Conservation (phyloP, 495 filamentous ascomycete species). For the Aspergillus egyptiacus region DNA sequence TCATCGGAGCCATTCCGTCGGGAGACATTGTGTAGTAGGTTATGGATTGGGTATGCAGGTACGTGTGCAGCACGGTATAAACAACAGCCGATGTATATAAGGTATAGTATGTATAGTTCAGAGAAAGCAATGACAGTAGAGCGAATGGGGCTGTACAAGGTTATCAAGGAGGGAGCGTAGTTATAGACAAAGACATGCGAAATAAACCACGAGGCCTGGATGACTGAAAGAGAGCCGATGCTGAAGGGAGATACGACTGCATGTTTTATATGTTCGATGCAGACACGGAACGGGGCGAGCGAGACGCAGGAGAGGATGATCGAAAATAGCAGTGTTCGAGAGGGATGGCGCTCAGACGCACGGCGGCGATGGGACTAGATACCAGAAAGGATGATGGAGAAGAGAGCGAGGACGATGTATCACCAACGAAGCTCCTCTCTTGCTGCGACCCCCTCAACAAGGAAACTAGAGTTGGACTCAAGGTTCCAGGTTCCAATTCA, state of each 20-base stretch:
- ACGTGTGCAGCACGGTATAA: conserved; percentile 1
- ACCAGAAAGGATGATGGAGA: too few relatives aligned
- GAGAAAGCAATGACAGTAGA: neutral
- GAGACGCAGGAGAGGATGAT: conserved; percentile 6
- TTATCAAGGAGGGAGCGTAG: conserved; percentile 15
- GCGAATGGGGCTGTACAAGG: too few relatives aligned
- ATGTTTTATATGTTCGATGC: conserved; percentile 27
- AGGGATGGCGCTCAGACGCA: conserved; percentile 21
- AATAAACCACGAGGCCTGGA: conserved; percentile 18
- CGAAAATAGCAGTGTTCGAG: conserved; percentile 7
- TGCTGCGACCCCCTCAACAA: conserved; percentile 22
- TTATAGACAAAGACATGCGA: conserved; percentile 6
- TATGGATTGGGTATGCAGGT: neutral
- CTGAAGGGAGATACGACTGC: conserved; percentile 19
- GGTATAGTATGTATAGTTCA: conserved; percentile 3
- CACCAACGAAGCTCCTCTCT: conserved; percentile 16
- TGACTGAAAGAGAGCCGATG: conserved; percentile 11
- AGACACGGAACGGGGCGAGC: conserved; percentile 19
- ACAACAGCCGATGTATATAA: neutral
- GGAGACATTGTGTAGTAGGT: conserved; percentile 21
- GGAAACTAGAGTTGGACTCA: conserved; percentile 15
- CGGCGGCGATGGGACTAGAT: conserved; percentile 13
- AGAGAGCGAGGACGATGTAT: conserved; percentile 31
- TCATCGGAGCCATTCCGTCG: conserved; percentile 31
- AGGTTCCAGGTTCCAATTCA: neutral